Conservation (phyloP, 176 grass and related monocot genomes). For the Lolium perenne region DNA sequence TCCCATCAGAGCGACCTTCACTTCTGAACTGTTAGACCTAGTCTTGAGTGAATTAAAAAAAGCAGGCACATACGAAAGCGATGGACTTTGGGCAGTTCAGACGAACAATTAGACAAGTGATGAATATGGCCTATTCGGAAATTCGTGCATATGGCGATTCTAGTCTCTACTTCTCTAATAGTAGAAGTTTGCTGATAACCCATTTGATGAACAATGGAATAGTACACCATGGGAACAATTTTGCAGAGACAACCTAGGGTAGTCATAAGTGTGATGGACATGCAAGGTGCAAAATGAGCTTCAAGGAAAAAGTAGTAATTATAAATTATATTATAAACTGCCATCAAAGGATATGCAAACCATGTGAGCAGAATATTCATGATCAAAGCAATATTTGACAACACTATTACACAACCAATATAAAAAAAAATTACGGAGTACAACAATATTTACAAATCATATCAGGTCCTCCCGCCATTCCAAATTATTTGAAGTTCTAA, state of each 20-base stretch:
- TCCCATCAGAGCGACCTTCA: neutral
- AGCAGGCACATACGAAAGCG: slow-evolving; percentile 3
- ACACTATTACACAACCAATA: neutral
- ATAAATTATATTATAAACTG: slow-evolving; percentile 5
- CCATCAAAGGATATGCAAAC: slow-evolving; percentile 32
- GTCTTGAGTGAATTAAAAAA: neutral
- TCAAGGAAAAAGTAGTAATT: neutral
- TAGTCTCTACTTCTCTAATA: neutral
- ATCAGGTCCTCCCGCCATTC: neutral
- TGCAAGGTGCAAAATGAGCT: slow-evolving; percentile 5
- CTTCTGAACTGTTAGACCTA: neutral
- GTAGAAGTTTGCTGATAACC: slow-evolving; percentile 25
- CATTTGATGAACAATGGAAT: neutral
- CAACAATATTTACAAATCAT: slow-evolving; percentile 4
- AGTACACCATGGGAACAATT: neutral
- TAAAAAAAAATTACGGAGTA: neutral
- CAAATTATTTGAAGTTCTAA: slow-evolving; percentile 5
- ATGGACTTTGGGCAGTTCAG: neutral
- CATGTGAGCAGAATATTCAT: slow-evolving; percentile 10
- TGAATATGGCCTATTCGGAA: neutral
- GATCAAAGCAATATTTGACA: neutral
- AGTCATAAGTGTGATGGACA: neutral
- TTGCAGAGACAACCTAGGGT: neutral
- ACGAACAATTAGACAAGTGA: slow-evolving; percentile 1
- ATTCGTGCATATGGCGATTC: neutral